Percentiles rank a stretch among this genome's conserved stretches.
Evolutionary conservation across 768 basidiomycete genomes (phyloP).

Genomic region (Phylloporus arenicola): DNA sequence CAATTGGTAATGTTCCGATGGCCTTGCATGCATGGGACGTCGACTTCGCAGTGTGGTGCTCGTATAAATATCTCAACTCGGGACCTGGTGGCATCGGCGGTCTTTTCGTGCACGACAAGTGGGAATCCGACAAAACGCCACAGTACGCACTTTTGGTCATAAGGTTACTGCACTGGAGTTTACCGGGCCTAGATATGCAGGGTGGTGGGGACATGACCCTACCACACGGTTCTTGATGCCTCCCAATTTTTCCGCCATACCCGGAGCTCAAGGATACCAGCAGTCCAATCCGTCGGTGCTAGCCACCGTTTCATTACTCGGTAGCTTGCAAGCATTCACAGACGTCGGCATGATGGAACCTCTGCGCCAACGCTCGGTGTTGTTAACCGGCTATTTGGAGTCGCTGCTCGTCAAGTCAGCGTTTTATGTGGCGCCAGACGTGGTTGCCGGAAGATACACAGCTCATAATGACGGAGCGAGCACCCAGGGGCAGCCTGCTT

Average conservation of each 20-base stretch:
- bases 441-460: slow-evolving; percentile 28
- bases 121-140: slow-evolving; percentile 57
- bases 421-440: slow-evolving; percentile 52
- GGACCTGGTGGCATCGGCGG: slow-evolving; percentile 98
- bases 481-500: slow-evolving; percentile 37
- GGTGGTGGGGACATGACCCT: slow-evolving; percentile 97
- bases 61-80: slow-evolving; percentile 96
- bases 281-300: slow-evolving; percentile 92
- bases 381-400: slow-evolving; percentile 71
- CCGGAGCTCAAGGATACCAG: slow-evolving; percentile 92
- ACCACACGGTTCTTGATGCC: slow-evolving; percentile 90
- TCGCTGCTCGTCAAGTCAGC: slow-evolving; percentile 52
- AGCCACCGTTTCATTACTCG: slow-evolving; percentile 71
- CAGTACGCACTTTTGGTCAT: slow-evolving; percentile 43
- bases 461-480: slow-evolving; percentile 16
- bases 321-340: slow-evolving; percentile 77
- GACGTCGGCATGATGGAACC: slow-evolving; percentile 68
- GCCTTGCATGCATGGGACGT: slow-evolving; percentile 88
- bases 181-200: slow-evolving; percentile 59
- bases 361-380: slow-evolving; percentile 63
- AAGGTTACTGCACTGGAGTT: slow-evolving; percentile 5
- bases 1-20: slow-evolving; percentile 87
- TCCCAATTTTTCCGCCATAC: slow-evolving; percentile 71
- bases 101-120: slow-evolving; percentile 80
- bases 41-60: slow-evolving; percentile 98